A percentile compares a stretch with the other conserved stretches of the same genome.
Conservation (phyloP, 345 rosid species). For the Carallia pectinifolia region DNA sequence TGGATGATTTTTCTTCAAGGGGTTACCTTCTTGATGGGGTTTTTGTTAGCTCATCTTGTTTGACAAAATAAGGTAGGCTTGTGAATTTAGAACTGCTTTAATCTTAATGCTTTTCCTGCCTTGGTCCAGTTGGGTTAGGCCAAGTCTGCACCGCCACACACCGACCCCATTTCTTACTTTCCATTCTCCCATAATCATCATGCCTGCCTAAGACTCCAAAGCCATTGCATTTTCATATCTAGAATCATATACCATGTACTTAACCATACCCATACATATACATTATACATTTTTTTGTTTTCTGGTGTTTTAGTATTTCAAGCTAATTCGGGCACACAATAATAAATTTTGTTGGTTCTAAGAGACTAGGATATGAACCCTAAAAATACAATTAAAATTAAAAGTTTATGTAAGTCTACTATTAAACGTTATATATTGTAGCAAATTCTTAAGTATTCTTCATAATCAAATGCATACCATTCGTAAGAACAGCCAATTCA, state of each 20-base stretch:
- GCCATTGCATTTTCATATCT: background rate
- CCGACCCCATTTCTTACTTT: conserved; percentile 17
- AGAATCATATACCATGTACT: background rate
- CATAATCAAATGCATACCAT: no score
- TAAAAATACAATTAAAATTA: no score
- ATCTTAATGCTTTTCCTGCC: background rate
- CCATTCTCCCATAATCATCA: conserved; percentile 4
- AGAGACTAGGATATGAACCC: no score
- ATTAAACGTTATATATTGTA: no score
- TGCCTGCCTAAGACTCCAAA: background rate
- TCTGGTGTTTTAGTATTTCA: no score
- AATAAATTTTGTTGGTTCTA: no score
- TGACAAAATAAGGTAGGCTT: conserved; percentile 6
- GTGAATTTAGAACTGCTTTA: background rate
- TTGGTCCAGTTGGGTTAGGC: conserved; percentile 12
- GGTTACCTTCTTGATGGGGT: background rate
- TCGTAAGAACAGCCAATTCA: no score
- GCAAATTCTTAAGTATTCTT: no score
- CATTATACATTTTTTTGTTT: no score
- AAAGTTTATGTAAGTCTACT: no score
- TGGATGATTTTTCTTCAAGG: background rate
- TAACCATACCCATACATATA: background rate
- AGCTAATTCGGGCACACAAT: no score
- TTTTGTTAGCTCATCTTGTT: conserved; percentile 4
- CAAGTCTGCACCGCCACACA: conserved; percentile 28